Percentiles rank a stretch among this genome's conserved stretches.
These are phyloP conservation scores for Populus nigra DNA, from an alignment of 345 rosid genomes.

Conservation along the genomic window DNA sequence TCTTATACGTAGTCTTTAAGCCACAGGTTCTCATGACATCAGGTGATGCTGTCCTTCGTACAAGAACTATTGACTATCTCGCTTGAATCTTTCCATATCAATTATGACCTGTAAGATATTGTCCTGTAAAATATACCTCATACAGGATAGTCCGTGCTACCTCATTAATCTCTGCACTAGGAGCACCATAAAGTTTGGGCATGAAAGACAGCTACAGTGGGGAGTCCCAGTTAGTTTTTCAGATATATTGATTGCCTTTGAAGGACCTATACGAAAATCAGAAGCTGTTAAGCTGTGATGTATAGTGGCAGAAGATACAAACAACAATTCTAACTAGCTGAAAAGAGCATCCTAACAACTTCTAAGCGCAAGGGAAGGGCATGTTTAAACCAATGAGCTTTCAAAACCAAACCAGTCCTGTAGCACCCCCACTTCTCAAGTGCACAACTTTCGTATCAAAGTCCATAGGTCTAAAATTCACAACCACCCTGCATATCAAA, in stretches of 20 bases:
- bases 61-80: conserved; percentile 49
- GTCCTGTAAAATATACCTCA: not conserved
- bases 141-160: conserved; percentile 20
- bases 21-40: conserved; percentile 35
- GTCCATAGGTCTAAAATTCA: not conserved
- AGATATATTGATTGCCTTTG: conserved; percentile 88
- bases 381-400: not conserved
- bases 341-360: not conserved
- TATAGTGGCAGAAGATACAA: not conserved
- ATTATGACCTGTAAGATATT: conserved; percentile 50
- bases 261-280: conserved; percentile 54
- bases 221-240: conserved; percentile 65
- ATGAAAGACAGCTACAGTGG: conserved; percentile 41
- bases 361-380: not conserved
- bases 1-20: not conserved
- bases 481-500: not conserved
- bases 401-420: no score
- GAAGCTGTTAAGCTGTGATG: conserved; percentile 1
- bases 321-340: not conserved
- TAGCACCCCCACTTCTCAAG: not conserved
- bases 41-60: conserved; percentile 47
- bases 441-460: not conserved
- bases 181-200: conserved; percentile 70
- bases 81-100: conserved; percentile 83
- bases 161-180: conserved; percentile 86